Evolutionary conservation across 2,329 filamentous ascomycete genomes (phyloP).

Genomic region (Aspergillus pseudoviridinutans): DNA sequence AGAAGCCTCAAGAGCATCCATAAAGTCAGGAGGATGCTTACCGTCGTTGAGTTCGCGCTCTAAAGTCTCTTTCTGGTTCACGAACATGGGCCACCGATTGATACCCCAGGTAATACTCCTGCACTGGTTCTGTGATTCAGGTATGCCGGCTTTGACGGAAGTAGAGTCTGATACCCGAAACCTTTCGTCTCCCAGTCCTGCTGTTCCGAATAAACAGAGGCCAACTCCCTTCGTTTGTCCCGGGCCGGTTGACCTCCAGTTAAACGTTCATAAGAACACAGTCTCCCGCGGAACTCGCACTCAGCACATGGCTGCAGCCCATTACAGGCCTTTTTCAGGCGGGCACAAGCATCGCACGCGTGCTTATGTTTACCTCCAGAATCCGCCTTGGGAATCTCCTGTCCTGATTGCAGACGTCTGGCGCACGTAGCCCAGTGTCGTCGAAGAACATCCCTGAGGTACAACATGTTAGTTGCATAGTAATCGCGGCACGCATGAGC

Average conservation of each 20-base stretch:
- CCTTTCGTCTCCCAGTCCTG: background rate
- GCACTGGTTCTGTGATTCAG: background rate
- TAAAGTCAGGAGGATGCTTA: too few relatives aligned
- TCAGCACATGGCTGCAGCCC: background rate
- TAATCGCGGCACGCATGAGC: background rate
- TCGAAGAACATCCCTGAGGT: background rate
- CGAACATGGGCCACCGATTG: background rate
- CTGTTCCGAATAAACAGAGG: background rate
- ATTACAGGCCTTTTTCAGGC: background rate
- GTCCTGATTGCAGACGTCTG: background rate
- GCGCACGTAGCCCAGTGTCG: background rate
- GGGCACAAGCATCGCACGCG: background rate
- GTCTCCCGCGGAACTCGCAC: background rate
- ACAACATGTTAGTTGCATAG: background rate
- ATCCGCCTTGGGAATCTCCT: background rate
- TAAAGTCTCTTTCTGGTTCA: too few relatives aligned
- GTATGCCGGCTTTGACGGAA: background rate
- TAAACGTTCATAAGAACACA: background rate
- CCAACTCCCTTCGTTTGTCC: background rate
- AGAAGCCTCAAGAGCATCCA: too few relatives aligned
- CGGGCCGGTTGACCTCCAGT: too few relatives aligned
- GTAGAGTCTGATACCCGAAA: background rate
- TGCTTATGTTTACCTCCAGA: background rate
- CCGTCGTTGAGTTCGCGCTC: too few relatives aligned
- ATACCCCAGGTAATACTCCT: background rate